Conservation (phyloP, 192 early-diverging fungal genomes). For the Coemansia sp. region DNA sequence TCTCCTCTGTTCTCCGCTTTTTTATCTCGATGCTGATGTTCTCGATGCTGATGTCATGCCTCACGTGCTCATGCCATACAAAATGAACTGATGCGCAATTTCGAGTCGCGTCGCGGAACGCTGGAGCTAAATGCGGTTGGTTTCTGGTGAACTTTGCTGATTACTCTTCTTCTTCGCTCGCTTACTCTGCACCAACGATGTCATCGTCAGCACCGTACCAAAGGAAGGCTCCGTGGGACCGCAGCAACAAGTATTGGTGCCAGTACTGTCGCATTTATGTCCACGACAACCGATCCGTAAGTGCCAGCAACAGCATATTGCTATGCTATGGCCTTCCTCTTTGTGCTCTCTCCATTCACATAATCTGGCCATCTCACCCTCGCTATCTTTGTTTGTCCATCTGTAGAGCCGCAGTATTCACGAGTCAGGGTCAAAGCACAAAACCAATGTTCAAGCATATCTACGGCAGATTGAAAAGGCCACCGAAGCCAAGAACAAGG, state of each 20-base stretch:
- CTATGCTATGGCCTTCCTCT: no score
- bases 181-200: background rate
- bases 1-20: background rate
- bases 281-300: conserved; percentile 79
- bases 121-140: no score
- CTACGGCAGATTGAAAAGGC: conserved; percentile 65
- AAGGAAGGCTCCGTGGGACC: conserved; percentile 48
- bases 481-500: conserved; percentile 54
- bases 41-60: background rate
- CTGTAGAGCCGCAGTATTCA: conserved; percentile 66
- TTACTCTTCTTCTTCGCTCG: no score
- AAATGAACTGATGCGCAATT: no score
- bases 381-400: background rate
- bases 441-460: conserved; percentile 77
- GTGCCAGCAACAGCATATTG: conserved; percentile 1
- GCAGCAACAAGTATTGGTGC: conserved; percentile 79
- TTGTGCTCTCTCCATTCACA: background rate
- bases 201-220: conserved; percentile 25
- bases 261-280: conserved; percentile 82
- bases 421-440: conserved; percentile 78
- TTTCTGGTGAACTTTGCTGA: no score
- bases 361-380: background rate
- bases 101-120: no score
- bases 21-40: no score
- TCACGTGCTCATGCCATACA: conserved; percentile 4